A percentile compares a stretch with the other conserved stretches of the same genome.
phyloP scores from a whole-genome alignment of 2,329 filamentous ascomycete genomes.

The Claviceps cyperi region DNA sequence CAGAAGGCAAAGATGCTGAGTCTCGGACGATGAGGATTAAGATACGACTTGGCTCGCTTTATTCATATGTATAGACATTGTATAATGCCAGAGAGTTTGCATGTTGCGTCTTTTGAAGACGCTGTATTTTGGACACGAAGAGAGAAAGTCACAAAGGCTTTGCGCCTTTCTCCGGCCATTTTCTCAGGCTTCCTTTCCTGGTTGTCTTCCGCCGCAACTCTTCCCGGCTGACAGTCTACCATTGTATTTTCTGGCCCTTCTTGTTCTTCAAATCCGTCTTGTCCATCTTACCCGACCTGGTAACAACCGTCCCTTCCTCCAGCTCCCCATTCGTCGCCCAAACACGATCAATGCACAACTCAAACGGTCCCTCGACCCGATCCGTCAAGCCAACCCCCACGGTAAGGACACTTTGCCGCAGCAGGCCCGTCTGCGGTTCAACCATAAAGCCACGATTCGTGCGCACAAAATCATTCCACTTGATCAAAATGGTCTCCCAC shows the following conservation, averaged over 20 bases:
- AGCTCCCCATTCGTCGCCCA: constrained; percentile 66
- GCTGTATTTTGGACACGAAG: background rate
- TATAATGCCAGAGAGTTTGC: background rate
- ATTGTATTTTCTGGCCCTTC: constrained; percentile 23
- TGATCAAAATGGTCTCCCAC: constrained; percentile 92
- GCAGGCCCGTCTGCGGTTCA: constrained; percentile 81
- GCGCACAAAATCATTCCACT: constrained; percentile 83
- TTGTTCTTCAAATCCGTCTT: constrained; percentile 21
- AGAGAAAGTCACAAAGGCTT: background rate
- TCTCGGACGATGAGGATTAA: constrained; percentile 6
- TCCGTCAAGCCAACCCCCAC: constrained; percentile 84
- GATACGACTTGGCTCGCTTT: background rate
- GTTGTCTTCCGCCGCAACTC: background rate
- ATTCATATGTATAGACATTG: background rate
- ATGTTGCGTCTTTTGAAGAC: background rate
- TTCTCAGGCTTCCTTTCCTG: too few species aligned
- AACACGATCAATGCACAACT: constrained; percentile 69
- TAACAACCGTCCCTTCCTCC: constrained; percentile 11
- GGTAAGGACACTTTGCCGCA: constrained; percentile 72
- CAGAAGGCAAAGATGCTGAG: constrained; percentile 21
- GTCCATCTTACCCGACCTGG: constrained; percentile 12
- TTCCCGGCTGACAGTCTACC: constrained; percentile 11
- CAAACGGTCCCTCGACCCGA: constrained; percentile 74
- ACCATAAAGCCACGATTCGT: constrained; percentile 88
- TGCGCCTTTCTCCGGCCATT: background rate